Evolutionary conservation across 306 rosid species (phyloP).

Genomic region (Hippophae gyantsensis): DNA sequence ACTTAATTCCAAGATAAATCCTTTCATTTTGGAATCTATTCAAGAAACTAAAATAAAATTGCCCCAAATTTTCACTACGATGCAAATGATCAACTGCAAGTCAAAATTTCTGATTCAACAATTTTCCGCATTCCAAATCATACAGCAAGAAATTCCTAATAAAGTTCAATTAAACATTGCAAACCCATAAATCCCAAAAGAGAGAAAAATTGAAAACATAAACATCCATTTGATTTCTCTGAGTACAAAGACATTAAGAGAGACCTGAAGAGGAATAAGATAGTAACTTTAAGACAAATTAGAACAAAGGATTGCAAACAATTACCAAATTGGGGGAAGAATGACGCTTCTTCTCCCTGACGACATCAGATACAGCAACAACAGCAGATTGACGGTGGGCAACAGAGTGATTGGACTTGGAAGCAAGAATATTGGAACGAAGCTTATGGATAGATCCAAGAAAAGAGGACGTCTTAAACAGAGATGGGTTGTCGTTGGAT

Average conservation of each 20-base stretch:
- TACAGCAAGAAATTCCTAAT: conserved; percentile 6
- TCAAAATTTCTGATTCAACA: conserved; percentile 9
- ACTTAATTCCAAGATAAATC: background rate
- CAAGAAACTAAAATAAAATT: too few relatives aligned
- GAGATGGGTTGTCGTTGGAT: conserved; percentile 58
- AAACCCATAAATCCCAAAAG: background rate
- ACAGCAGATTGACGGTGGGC: conserved; percentile 39
- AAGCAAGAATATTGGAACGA: conserved; percentile 29
- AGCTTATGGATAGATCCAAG: conserved; percentile 61
- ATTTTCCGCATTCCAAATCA: background rate
- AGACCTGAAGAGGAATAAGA: too few relatives aligned
- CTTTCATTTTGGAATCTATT: background rate
- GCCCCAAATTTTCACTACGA: background rate
- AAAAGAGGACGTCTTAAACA: conserved; percentile 34
- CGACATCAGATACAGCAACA: conserved; percentile 53
- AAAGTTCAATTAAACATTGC: background rate
- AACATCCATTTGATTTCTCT: too few relatives aligned
- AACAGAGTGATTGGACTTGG: conserved; percentile 16
- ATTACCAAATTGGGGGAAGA: conserved; percentile 56
- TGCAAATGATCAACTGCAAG: background rate
- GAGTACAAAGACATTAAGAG: too few relatives aligned
- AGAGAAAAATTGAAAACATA: background rate
- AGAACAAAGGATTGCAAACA: background rate
- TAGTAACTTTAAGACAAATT: background rate
- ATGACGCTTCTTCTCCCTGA: conserved; percentile 42